These are phyloP conservation scores for Hortaea sp. DNA, from an alignment of 2,329 filamentous ascomycete genomes.

Conservation along the genomic window DNA sequence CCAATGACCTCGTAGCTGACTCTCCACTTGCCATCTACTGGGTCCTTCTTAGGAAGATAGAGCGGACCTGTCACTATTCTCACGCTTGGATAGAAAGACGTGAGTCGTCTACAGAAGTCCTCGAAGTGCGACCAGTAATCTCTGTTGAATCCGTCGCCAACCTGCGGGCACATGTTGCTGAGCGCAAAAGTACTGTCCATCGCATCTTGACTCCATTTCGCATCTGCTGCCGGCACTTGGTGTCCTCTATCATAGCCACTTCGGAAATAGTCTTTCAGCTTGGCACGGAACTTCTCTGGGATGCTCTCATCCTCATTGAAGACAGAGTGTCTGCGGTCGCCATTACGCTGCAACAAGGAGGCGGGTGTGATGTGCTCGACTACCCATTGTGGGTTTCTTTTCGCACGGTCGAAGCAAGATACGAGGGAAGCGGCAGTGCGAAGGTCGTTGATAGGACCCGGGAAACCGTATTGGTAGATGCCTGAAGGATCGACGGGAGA, in stretches of 20 bases:
- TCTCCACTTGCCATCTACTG: constrained; percentile 84
- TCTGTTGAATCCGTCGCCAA: constrained; percentile 94
- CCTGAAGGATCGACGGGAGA: constrained; percentile 39
- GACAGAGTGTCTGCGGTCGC: constrained; percentile 70
- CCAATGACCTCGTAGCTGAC: constrained; percentile 95
- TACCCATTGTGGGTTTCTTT: constrained; percentile 85
- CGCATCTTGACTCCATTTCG: constrained; percentile 85
- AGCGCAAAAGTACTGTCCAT: constrained; percentile 94
- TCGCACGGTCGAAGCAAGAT: constrained; percentile 82
- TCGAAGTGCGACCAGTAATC: constrained; percentile 99
- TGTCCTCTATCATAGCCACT: constrained; percentile 93
- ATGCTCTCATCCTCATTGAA: constrained; percentile 76
- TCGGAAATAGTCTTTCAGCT: constrained; percentile 87
- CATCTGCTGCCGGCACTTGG: constrained; percentile 92
- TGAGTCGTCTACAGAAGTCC: constrained; percentile 85
- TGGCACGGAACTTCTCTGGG: constrained; percentile 78
- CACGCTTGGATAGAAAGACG: constrained; percentile 70
- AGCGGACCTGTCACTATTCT: constrained; percentile 87
- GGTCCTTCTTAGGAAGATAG: constrained; percentile 78
- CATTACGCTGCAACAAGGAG: constrained; percentile 64
- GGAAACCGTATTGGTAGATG: constrained; percentile 59
- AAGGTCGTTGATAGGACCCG: constrained; percentile 78
- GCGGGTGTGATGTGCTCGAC: constrained; percentile 88
- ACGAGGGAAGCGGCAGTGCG: constrained; percentile 66
- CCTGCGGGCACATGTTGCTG: constrained; percentile 96